Percentiles rank a stretch among this genome's conserved stretches.
These are phyloP conservation scores for Anethum foeniculum DNA, from an alignment of 140 eudicot genomes.

Conservation along the genomic window DNA sequence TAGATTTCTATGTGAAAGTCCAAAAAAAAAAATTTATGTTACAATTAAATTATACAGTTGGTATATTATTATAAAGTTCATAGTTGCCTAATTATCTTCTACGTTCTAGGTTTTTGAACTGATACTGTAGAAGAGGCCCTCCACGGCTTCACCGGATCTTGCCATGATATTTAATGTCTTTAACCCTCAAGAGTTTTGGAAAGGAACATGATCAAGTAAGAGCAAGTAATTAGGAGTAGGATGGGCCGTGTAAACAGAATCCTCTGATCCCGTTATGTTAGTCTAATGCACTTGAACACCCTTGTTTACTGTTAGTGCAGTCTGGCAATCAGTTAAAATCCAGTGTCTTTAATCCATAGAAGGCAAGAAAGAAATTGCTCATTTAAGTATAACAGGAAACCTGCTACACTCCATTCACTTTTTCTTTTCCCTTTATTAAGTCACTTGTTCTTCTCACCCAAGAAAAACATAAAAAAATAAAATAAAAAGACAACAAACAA, in stretches of 20 bases:
- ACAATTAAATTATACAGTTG: background rate
- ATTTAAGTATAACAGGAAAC: background rate
- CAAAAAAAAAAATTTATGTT: no score
- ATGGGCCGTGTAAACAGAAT: background rate
- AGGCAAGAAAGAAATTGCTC: background rate
- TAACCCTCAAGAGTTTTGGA: background rate
- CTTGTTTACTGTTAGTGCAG: conserved; percentile 6
- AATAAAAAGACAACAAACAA: background rate
- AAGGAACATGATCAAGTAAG: background rate
- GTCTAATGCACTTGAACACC: background rate
- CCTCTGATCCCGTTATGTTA: background rate
- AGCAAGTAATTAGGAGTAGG: background rate
- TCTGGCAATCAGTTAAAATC: background rate
- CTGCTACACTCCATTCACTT: background rate
- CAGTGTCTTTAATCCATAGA: background rate
- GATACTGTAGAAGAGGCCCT: background rate
- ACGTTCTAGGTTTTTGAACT: background rate
- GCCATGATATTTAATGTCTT: no score
- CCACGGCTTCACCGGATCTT: background rate
- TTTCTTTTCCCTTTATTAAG: conserved; percentile 3
- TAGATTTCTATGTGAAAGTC: background rate
- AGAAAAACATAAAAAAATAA: background rate
- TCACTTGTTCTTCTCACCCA: background rate
- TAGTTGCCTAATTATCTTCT: background rate
- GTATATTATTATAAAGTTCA: background rate